Conservation (phyloP, 2,329 filamentous ascomycete genomes). For the Calonectria crousiana region DNA sequence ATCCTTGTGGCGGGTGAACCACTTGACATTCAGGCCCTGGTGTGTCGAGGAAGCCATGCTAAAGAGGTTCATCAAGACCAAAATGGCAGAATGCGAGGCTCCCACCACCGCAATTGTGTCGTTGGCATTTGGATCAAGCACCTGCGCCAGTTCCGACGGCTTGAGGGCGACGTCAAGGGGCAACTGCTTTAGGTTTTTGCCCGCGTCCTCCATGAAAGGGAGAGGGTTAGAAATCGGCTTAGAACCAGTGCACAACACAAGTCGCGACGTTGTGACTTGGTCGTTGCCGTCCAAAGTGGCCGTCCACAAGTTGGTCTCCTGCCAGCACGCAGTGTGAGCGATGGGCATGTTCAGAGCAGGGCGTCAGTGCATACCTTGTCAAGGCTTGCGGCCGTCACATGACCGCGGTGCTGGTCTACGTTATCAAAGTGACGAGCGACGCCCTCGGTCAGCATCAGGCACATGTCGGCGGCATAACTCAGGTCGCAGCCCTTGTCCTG, state of each 20-base stretch:
- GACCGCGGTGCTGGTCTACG: slow-evolving; percentile 53
- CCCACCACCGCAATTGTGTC: slow-evolving; percentile 69
- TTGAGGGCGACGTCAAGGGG: slow-evolving; percentile 68
- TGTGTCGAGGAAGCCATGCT: slow-evolving; percentile 64
- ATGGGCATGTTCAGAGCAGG: neutral
- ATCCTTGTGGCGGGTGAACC: slow-evolving; percentile 69
- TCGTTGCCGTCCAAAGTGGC: slow-evolving; percentile 45
- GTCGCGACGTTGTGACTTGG: slow-evolving; percentile 51
- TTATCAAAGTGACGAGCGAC: slow-evolving; percentile 52
- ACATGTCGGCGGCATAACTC: slow-evolving; percentile 69
- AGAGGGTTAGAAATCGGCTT: slow-evolving; percentile 59
- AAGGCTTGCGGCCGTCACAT: slow-evolving; percentile 50
- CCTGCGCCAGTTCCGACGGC: slow-evolving; percentile 59
- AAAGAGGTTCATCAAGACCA: slow-evolving; percentile 72
- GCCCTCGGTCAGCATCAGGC: slow-evolving; percentile 57
- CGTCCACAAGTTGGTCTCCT: slow-evolving; percentile 34
- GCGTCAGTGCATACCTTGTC: slow-evolving; percentile 31
- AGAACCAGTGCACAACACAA: slow-evolving; percentile 72
- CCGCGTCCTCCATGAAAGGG: slow-evolving; percentile 50
- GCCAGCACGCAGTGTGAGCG: neutral
- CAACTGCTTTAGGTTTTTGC: slow-evolving; percentile 41
- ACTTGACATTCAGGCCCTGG: slow-evolving; percentile 66
- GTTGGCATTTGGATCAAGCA: slow-evolving; percentile 40
- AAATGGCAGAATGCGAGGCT: slow-evolving; percentile 72
- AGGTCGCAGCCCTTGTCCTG: slow-evolving; percentile 70